Base-by-base conservation (phyloP, 2,329 filamentous ascomycete species). In the Sordariomycetes sp. region DNA sequence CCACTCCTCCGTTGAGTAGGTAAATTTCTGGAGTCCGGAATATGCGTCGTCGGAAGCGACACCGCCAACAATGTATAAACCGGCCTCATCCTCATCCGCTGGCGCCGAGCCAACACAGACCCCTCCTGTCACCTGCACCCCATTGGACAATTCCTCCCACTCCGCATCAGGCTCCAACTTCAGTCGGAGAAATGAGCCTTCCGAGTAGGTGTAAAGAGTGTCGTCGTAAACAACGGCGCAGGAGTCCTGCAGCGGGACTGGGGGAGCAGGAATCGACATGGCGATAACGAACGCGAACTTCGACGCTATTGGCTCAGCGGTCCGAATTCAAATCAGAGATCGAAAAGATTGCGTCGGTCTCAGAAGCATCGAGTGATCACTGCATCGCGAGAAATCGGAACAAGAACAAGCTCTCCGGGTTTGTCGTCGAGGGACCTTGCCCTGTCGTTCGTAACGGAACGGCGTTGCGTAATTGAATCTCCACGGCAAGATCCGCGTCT, bases 181-280 rank as follows among this genome's bases (percentile, higher is more conserved):
- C 62, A 97, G 72, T 10, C 88, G 87, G 69, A 91, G 82, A 65
- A 97, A 92, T 32, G 84, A 88, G 53, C 82, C 73, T 10, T 83
- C 73, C 6, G 90, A 89, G 70, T 90, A 96, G 53, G 88, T 85
- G 74, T 95, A 97, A 57, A 97, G 82, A 14, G 85, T 90, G 70
- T 91, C 86, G 68, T 91, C 79, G 75, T 89, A 79, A 61, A 97
- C 80, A 67, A 88, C 83, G 59, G 91, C 90, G 73, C 93, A 97
- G 66, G 89, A 85, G 71, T 86, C 84, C 70, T 85, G 81, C 69
- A 97, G 75, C 62, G 86, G 76, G 68, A 84, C 79, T 57, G 81
- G 75, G 57, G 91, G 90, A 67, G 83, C 74, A 54, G 90, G 90
- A 59, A 87, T 77, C 67, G 84, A 76, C 90, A 95, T 95, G 57